Base-by-base conservation (phyloP, 768 basidiomycete species). In the Suillus americanus region DNA sequence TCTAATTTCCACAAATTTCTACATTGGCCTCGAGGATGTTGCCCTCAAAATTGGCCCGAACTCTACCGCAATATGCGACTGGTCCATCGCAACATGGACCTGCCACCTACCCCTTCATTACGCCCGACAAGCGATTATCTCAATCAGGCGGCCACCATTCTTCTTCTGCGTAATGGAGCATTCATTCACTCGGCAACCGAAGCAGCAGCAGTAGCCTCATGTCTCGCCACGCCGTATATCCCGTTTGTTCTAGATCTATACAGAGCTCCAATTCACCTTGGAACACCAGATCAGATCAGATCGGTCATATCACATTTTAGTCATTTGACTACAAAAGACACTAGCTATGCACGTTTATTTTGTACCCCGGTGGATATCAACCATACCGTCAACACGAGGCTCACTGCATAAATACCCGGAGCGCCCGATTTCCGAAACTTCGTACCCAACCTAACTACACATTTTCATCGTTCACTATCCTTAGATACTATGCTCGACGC, bases 401-500 rank as follows among this genome's bases (percentile, higher is more conserved):
- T 20, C 40, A 20, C 25, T 30, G 57, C 18, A 41, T 59, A 59
- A 41, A 59, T 57, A 59, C 38, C 3, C 57, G 57, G 38, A 59
- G 40, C 40, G 40, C 14, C 28, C 28, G 25, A 40, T 28, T 28
- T 30, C 18, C 25, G 40, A 25, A 28, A 41, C 20, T 41, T 28
- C 10, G 3, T 59, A 28, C 25, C 41, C n/a, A 28, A 41, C 30
- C n/a, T 61, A 55, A 16, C 18, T n/a, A 18, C 30, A 23, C 61
- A 57, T 59, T 12, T n/a, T 7, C 37, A 60, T 56, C 30, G 3
- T 14, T 43, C 12, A 53, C 46, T 23, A 16, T 53, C 46, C 45
- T 45, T 37, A 48, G 4, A 9, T 35, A 67, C 62, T 33, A 85
- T 92, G 81, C 83, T 92, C 38, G 86, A 87, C 71, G 89, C 88